phyloP scores from a whole-genome alignment of 1,139 yeast species.

The Saccharomycopsis hybrid region DNA sequence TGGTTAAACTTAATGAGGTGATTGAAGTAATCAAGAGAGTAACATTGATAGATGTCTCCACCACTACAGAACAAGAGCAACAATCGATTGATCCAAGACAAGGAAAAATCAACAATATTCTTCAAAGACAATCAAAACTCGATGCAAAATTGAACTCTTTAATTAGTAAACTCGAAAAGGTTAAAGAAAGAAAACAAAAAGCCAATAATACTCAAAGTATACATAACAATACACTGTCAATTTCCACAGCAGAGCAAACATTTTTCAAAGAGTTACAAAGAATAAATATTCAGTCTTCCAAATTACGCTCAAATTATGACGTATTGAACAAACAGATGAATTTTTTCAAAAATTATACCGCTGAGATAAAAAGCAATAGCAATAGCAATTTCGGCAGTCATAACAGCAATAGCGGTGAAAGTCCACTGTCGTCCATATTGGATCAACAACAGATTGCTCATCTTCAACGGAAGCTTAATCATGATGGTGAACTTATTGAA shows the following conservation, averaged over 20 bases:
- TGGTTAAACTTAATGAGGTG: constrained; percentile 5
- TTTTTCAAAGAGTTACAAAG: constrained; percentile 16
- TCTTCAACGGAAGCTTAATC: neutral
- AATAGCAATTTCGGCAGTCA: too few species aligned
- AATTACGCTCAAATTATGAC: neutral
- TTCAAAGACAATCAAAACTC: neutral
- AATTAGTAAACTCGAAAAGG: neutral
- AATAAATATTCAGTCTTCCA: neutral
- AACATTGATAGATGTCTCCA: too few species aligned
- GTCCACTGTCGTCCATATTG: neutral
- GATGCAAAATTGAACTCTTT: constrained; percentile 1
- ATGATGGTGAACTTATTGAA: neutral
- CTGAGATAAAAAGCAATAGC: neutral
- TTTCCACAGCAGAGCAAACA: constrained; percentile 7
- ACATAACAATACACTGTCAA: constrained; percentile 10
- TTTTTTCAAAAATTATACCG: constrained; percentile 7
- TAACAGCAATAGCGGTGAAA: neutral
- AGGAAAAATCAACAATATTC: neutral
- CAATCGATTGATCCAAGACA: neutral
- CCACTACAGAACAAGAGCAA: too few species aligned
- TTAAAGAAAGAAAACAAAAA: neutral
- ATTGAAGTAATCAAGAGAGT: constrained; percentile 2
- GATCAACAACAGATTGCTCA: neutral
- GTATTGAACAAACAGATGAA: constrained; percentile 4
- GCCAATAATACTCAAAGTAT: neutral